Evolutionary conservation across 2,329 filamentous ascomycete genomes (phyloP), one percentile per base, ranked within the genome.

Genomic region (Paraphoma chrysanthemicola): DNA sequence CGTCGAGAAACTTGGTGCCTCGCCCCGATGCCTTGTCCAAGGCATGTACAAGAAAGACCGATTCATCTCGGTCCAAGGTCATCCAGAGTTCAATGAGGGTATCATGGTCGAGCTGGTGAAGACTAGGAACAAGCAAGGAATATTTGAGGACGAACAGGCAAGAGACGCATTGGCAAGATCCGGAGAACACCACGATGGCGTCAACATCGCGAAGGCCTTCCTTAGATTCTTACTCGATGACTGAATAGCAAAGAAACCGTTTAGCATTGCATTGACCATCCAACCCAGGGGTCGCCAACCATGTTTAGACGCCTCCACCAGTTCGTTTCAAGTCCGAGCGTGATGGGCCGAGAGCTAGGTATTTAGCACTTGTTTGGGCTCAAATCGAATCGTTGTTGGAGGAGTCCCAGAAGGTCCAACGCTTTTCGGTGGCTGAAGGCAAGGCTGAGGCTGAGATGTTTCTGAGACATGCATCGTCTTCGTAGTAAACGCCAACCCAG

Each of bases 11-110:
- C 81, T 96, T 1, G 92, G 87, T 2, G 83, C 82, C 41, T 90
- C 90, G 1, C 82, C 83, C 3, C 78, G 82, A 44, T 96, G 92
- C 78, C 78, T 82, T 9, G 87, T 92, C n/a, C 92, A 96, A 75
- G 90, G 88, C 59, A 92, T 96, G 85, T 90, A 95, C 72, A 77
- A 82, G 17, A 85, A 88, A 8, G 80, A 83, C 42, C 83, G 83
- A 36, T 80, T 91, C 57, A 88, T 96, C 58, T 88, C 91, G 0
- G 86, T 96, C 1, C 92, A 97, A 79, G 92, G 92, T 6, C 92
- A 96, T 75, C 93, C 92, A 0, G 93, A 97, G 75, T 95, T 94
- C 73, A 90, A 83, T 4, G 82, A 83, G 56, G 83, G 87, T 14
- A 93, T 96, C 62, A 85, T 93, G 66, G 80, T 79, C 16, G 88